Evolutionary conservation across 2,329 filamentous ascomycete species (phyloP).

Genomic region (Didymella glomerata): DNA sequence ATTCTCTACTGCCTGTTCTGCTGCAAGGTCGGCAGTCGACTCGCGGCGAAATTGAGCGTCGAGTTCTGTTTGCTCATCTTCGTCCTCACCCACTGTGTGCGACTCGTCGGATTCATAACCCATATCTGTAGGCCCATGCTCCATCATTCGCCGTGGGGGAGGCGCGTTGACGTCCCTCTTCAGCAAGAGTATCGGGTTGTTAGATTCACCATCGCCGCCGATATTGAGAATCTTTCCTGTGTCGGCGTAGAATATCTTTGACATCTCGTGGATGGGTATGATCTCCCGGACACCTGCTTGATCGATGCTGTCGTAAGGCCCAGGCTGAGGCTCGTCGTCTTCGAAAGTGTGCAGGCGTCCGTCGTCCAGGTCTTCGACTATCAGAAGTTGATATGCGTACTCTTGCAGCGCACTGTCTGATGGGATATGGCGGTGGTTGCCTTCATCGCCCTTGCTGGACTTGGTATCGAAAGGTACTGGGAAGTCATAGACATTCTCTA

Average conservation of each 20-base stretch:
- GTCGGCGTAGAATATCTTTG: constrained; percentile 93
- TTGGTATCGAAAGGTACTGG: constrained; percentile 37
- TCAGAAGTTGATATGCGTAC: constrained; percentile 81
- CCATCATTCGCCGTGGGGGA: constrained; percentile 67
- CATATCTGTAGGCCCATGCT: constrained; percentile 29
- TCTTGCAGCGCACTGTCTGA: constrained; percentile 63
- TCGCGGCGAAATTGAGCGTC: constrained; percentile 57
- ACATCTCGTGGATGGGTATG: constrained; percentile 76
- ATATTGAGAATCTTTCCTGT: constrained; percentile 91
- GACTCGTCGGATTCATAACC: constrained; percentile 51
- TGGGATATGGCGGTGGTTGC: constrained; percentile 44
- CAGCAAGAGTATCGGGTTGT: constrained; percentile 76
- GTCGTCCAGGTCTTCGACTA: constrained; percentile 83
- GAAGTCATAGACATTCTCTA: constrained; percentile 62
- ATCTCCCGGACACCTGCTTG: constrained; percentile 72
- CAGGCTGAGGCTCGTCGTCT: constrained; percentile 64
- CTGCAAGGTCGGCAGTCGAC: constrained; percentile 40
- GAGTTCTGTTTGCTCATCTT: constrained; percentile 55
- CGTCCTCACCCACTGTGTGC: constrained; percentile 46
- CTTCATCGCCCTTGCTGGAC: constrained; percentile 25
- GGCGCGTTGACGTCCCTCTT: constrained; percentile 74
- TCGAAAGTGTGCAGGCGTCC: constrained; percentile 73
- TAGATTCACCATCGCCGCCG: constrained; percentile 70
- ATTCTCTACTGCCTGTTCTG: constrained; percentile 20
- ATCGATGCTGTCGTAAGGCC: constrained; percentile 67